These are phyloP conservation scores for Pseudogymnoascus sp. DNA, from an alignment of 2,329 filamentous ascomycete species.

Conservation along the genomic window DNA sequence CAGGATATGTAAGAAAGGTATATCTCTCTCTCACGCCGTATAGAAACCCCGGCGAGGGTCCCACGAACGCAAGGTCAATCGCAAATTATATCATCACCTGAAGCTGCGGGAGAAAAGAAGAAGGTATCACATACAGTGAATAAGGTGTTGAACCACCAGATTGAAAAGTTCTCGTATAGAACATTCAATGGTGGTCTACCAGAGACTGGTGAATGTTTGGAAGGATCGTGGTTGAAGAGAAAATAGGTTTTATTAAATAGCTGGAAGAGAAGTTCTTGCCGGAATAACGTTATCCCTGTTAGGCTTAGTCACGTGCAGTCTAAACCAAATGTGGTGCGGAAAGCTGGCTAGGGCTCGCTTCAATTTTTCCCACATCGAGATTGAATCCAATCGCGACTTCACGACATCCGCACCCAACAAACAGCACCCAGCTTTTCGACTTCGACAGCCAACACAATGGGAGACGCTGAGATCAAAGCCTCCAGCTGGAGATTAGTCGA, in stretches of 20 bases:
- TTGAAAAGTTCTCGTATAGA: background rate
- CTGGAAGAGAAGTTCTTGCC: slow-evolving; percentile 6
- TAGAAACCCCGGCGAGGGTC: slow-evolving; percentile 85
- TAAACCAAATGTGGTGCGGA: slow-evolving; percentile 11
- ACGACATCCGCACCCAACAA: slow-evolving; percentile 13
- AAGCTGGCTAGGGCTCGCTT: slow-evolving; percentile 13
- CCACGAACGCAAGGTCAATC: slow-evolving; percentile 85
- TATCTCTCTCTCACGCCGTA: slow-evolving; percentile 76
- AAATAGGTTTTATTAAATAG: slow-evolving; percentile 10
- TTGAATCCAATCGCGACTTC: slow-evolving; percentile 12
- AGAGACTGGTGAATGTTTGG: slow-evolving; percentile 9
- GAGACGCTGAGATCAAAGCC: slow-evolving; percentile 74
- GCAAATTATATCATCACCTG: slow-evolving; percentile 98
- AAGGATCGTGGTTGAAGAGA: background rate
- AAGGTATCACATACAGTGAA: slow-evolving; percentile 13
- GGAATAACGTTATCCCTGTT: background rate
- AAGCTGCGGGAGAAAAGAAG: slow-evolving; percentile 23
- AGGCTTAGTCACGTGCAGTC: background rate
- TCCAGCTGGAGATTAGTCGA: slow-evolving; percentile 94
- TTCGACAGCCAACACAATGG: slow-evolving; percentile 60
- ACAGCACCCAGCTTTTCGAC: slow-evolving; percentile 13
- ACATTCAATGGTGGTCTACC: background rate
- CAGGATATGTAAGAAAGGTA: slow-evolving; percentile 99
- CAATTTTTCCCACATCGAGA: slow-evolving; percentile 14
- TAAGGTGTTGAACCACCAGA: background rate